Conservation (phyloP, 176 grass and related monocot species). For the Echinochloa phyllopogon region DNA sequence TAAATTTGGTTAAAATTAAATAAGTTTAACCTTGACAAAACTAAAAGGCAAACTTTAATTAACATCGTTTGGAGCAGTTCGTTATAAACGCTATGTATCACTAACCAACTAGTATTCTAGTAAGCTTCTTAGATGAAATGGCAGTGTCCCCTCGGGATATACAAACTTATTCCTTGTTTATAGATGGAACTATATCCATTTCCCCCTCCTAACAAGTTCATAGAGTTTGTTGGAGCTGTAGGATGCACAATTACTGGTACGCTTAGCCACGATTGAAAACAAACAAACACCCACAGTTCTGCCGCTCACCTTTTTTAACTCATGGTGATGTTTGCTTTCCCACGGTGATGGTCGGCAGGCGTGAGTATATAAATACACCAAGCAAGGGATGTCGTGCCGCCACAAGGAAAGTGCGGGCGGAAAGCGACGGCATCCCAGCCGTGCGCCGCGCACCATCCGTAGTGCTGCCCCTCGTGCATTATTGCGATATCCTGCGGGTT, state of each 20-base stretch:
- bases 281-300: not conserved
- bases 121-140: no score
- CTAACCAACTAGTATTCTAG: no score
- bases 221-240: no score
- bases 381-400: constrained; percentile 42
- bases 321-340: not conserved
- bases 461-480: not conserved
- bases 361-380: not conserved
- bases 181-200: no score
- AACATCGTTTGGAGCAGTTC: no score
- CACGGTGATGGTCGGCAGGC: constrained; percentile 33
- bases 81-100: no score
- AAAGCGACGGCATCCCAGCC: constrained; percentile 44
- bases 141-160: no score
- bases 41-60: no score
- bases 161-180: no score
- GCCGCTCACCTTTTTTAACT: not conserved
- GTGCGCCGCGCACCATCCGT: constrained; percentile 19
- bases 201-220: no score
- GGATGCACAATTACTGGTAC: not conserved
- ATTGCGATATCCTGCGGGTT: not conserved
- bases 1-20: no score
- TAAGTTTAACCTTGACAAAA: no score
- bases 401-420: constrained; percentile 23
- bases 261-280: not conserved